Conservation (phyloP, 192 early-diverging fungal species). For the Backusella tuberculispora region DNA sequence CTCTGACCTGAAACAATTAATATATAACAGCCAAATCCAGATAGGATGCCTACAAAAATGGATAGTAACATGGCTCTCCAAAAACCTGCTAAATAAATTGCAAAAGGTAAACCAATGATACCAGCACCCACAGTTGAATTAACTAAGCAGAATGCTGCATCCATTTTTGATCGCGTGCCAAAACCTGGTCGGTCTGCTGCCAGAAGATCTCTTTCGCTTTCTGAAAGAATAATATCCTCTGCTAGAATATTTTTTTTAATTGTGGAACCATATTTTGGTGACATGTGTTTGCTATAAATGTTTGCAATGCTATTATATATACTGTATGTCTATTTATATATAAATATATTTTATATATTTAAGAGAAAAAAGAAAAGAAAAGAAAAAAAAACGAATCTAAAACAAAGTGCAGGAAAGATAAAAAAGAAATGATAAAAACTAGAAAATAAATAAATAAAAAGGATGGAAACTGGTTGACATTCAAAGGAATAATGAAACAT, state of each 20-base stretch:
- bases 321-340: conserved; percentile 45
- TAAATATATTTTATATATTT: neutral
- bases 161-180: conserved; percentile 43
- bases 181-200: conserved; percentile 45
- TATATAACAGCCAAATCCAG: conserved; percentile 55
- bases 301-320: conserved; percentile 41
- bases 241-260: conserved; percentile 20
- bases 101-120: conserved; percentile 69
- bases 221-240: conserved; percentile 5
- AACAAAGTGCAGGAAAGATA: neutral
- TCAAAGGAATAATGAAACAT: conserved; percentile 7
- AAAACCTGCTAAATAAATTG: conserved; percentile 65
- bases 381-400: neutral
- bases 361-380: neutral
- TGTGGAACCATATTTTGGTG: conserved; percentile 46
- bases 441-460: conserved; percentile 14
- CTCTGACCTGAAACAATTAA: conserved; percentile 61
- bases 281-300: conserved; percentile 18
- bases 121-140: conserved; percentile 75
- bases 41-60: conserved; percentile 52
- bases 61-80: conserved; percentile 55
- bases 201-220: conserved; percentile 33
- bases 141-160: conserved; percentile 65
- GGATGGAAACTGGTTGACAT: neutral
- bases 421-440: conserved; percentile 19